Evolutionary conservation across 345 rosid species (phyloP), one percentile per base, ranked within the genome.

Genomic region (Turnera subulata): DNA sequence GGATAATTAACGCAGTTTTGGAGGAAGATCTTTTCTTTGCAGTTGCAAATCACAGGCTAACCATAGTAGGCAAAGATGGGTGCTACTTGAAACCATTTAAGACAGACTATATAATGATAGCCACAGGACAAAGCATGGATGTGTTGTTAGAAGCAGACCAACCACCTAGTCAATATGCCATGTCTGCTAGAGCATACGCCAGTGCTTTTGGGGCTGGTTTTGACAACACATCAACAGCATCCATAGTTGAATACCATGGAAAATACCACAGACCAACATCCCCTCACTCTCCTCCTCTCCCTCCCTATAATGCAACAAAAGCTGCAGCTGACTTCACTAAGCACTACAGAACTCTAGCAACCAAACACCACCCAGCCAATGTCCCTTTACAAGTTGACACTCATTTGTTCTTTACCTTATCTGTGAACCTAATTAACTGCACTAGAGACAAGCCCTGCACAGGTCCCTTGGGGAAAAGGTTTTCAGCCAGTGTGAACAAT

Each of bases 111-210:
- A 11, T 67, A 16, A 25, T 52, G 35, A 46, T 73, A 9, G 29
- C 56, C 15, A 71, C 72, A 0, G 72, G 76, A 1, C 71, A 72
- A 42, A 43, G 68, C 24, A 38, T 66, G 5, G 76, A 72, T 8
- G 64, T 66, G 17, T 46, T 72, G 11, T 9, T 72, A n/a, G 40
- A 55, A 25, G 64, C 72, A 16, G 35, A 72, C 61, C 68, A 62
- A 18, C 22, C 43, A 11, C 49, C 26, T 1, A 18, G 49, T 47
- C 18, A 40, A 13, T 72, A 66, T 25, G 61, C 63, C 64, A 62
- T 62, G 50, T 68, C 68, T 1, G 58, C 58, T 11, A 9, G 64
- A 23, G 58, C 56, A 1, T 72, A 71, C 38, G 13, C 52, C 1
- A 56, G 60, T 25, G 40, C 58, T 45, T 20, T 37, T 12, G 52